Conservation (phyloP, 1,284 basidiomycete species). For the Malassezia slooffiae region DNA sequence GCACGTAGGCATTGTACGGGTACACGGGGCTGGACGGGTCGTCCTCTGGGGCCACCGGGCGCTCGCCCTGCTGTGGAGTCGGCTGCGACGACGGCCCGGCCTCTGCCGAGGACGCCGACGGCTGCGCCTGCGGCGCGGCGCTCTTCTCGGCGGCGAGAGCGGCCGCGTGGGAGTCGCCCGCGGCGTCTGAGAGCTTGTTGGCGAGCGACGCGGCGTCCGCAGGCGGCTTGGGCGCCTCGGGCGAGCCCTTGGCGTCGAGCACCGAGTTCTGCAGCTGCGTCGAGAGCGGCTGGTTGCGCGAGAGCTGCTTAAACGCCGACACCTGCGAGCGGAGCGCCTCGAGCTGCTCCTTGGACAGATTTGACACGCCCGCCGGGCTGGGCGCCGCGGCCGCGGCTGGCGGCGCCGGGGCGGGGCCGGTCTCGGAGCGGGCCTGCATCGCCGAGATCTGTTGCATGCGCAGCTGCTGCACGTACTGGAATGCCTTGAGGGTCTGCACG, state of each 20-base stretch:
- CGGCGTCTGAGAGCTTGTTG: conserved; percentile 66
- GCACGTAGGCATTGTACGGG: conserved; percentile 85
- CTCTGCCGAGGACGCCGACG: conserved; percentile 1
- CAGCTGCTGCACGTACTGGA: conserved; percentile 41
- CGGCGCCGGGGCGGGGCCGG: conserved; percentile 10
- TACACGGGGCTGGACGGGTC: conserved; percentile 71
- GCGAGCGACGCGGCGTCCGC: conserved; percentile 61
- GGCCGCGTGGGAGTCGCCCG: conserved; percentile 53
- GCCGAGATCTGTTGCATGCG: conserved; percentile 33
- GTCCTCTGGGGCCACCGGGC: conserved; percentile 48
- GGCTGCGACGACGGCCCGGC: not conserved
- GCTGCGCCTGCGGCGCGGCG: conserved; percentile 26
- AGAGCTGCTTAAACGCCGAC: conserved; percentile 73
- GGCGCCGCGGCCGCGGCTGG: not conserved
- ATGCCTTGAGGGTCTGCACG: conserved; percentile 36
- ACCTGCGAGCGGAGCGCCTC: conserved; percentile 76
- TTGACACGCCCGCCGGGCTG: not conserved
- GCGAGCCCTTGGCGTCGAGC: conserved; percentile 35
- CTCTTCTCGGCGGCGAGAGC: conserved; percentile 52
- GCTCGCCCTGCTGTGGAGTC: not conserved
- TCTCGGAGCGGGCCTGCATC: conserved; percentile 17
- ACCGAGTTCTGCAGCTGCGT: conserved; percentile 67
- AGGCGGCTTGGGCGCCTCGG: conserved; percentile 53
- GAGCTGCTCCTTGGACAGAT: conserved; percentile 57
- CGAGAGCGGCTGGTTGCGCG: conserved; percentile 68